Base-by-base conservation (phyloP, 805 yeast species). In the Yamadazyma olivae region DNA sequence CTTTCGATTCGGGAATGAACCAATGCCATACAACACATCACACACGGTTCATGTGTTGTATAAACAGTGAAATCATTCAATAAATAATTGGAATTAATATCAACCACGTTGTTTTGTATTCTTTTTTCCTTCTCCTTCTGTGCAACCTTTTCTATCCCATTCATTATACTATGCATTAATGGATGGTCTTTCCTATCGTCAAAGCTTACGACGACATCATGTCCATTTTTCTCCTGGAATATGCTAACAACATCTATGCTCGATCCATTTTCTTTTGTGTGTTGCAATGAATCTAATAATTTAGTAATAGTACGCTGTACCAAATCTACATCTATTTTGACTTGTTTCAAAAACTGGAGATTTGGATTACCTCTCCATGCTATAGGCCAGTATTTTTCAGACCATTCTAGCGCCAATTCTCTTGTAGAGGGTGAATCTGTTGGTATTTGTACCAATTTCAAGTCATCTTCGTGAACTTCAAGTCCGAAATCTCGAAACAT, bases 21-120 rank as follows among this genome's bases (percentile, higher is more conserved):
- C 27, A 93, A 66, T 0, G 98, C 98, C 99, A 93, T 93, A 5
- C 86, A 64, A 53, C 99, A 93, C 97, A 91, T 93, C 0, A 87
- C 76, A 51, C 99, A 93, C 0, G 99, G 99, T 57, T 93, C 99
- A 54, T 89, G 95, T 0, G 96, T 83, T 1, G 95, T 84, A 53
- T 84, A 88, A 0, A 93, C 88, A 42, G 85, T 80, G 45, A 79
- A 71, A 36, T 81, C 75, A 23, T 82, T 74, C 53, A 98, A 90
- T 2, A 93, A 68, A 52, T 93, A 93, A 46, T 33, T 30, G 3
- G 41, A 28, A 17, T 41, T 58, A 12, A 29, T 32, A 9, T 40
- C 37, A 13, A 26, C 18, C 2, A 18, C 18, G 2, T 17, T 23
- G 6, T 33, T 18, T 30, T 32, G 21, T 2, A 23, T 5, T 28